Evolutionary conservation across 495 filamentous ascomycete species (phyloP).

Genomic region (Hypoxylon lienhwacheense): DNA sequence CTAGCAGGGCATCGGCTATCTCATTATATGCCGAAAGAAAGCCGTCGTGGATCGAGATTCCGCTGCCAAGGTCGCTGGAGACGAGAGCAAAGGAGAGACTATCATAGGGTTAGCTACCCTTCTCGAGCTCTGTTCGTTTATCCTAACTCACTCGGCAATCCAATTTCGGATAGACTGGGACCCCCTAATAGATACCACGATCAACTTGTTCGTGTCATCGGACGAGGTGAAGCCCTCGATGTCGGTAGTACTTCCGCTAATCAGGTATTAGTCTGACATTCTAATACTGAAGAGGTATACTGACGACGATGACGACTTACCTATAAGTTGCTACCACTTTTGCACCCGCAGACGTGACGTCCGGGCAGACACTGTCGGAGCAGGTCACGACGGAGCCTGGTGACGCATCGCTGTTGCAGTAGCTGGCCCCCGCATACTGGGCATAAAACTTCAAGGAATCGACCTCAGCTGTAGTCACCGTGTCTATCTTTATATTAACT

Average conservation of each 20-base stretch:
- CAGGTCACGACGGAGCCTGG: slow-evolving; percentile 61
- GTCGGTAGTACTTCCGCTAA: slow-evolving; percentile 58
- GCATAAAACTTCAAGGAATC: slow-evolving; percentile 62
- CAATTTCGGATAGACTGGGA: slow-evolving; percentile 64
- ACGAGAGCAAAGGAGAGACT: slow-evolving; percentile 40
- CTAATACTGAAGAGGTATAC: too few species aligned
- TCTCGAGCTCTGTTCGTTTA: background rate
- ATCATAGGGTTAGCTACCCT: slow-evolving; percentile 2
- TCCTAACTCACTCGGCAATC: slow-evolving; percentile 60
- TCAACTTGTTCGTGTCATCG: slow-evolving; percentile 61
- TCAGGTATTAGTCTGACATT: slow-evolving; percentile 1
- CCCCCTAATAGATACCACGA: slow-evolving; percentile 73
- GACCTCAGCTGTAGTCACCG: slow-evolving; percentile 44
- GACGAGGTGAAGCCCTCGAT: slow-evolving; percentile 69
- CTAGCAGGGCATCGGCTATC: slow-evolving; percentile 27
- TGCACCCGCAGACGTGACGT: slow-evolving; percentile 60
- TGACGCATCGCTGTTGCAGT: slow-evolving; percentile 61
- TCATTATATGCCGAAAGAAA: slow-evolving; percentile 46
- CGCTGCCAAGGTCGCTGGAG: slow-evolving; percentile 38
- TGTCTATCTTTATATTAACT: slow-evolving; percentile 18
- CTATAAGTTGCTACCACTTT: slow-evolving; percentile 59
- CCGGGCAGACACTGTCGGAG: slow-evolving; percentile 59
- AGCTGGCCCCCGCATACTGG: slow-evolving; percentile 70
- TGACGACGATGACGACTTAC: slow-evolving; percentile 45
- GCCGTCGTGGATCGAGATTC: slow-evolving; percentile 45